Evolutionary conservation across 331 rosid species (phyloP), one percentile per base, ranked within the genome.

Genomic region (Quercus tomentella): DNA sequence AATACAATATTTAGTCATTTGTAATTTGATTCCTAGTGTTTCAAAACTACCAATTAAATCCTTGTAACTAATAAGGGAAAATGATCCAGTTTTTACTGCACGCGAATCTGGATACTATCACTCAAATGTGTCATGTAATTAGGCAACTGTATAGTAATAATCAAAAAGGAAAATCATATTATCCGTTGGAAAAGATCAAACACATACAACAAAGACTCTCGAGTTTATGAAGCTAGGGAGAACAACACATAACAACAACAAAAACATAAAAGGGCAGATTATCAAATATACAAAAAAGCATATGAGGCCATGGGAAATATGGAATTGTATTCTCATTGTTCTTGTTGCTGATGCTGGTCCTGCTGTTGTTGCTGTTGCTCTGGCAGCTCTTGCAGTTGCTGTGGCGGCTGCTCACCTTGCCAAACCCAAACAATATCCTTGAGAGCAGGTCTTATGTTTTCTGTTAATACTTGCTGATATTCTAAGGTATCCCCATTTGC

Each of bases 371-470:
- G 76, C 26, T 18, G 62, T 51, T 79, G 83, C 20, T 68, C 87
- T 55, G 83, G 85, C 58, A 77, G 81, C 77, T 49, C 75, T 26
- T 23, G 84, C 60, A 80, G 80, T 68, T 78, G 80, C 63, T 76
- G 86, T 70, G 85, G 83, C 65, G 70, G 82, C 43, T 87, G 87
- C 45, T 92, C 94, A 37, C 87, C 89, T 76, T 86, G 91, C 97
- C 97, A 94, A 31, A 92, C 92, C 97, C 98, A 95, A 77, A 91
- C 91, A 81, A 95, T 91, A 76, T 95, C 98, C 72, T 82, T 79
- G 69, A 95, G 89, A 74, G 94, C 90, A 54, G 97, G 97, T 76
- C 92, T 95, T 41, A 92, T 86, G 66, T 89, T 92, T 61, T 89
- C 91, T 72, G 81, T 81, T 87, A 95, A 63, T 73, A 91, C 70